A percentile compares a stretch with the other conserved stretches of the same genome.
Evolutionary conservation across 805 yeast genomes (phyloP).

Genomic region (Barnettozyma sucrosica): DNA sequence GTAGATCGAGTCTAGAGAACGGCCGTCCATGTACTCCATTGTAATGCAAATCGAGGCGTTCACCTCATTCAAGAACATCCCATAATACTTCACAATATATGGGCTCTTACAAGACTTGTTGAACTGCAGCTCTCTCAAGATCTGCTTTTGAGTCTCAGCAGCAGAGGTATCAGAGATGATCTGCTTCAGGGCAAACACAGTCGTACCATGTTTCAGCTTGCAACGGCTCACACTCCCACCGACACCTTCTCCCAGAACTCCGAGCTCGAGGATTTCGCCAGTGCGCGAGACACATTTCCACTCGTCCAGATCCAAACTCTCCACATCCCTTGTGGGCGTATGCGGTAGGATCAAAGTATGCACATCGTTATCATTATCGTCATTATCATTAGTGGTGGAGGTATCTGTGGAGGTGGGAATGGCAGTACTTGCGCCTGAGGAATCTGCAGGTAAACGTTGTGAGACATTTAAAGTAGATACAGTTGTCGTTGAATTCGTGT

Average conservation of each 20-base stretch:
- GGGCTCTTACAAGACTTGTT: slow-evolving; percentile 78
- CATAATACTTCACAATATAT: slow-evolving; percentile 86
- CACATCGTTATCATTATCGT: slow-evolving; percentile 2
- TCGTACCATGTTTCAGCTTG: slow-evolving; percentile 47
- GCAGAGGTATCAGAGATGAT: slow-evolving; percentile 55
- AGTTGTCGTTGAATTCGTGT: background rate
- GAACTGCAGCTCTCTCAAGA: slow-evolving; percentile 84
- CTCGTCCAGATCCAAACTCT: slow-evolving; percentile 60
- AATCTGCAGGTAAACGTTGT: background rate
- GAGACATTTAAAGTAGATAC: background rate
- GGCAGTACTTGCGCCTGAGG: background rate
- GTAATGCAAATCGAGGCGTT: slow-evolving; percentile 84
- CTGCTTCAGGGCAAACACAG: slow-evolving; percentile 74
- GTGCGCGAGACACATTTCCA: slow-evolving; percentile 62
- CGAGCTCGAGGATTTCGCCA: slow-evolving; percentile 61
- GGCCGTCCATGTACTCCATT: slow-evolving; percentile 97
- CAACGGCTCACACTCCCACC: slow-evolving; percentile 91
- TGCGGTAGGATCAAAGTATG: slow-evolving; percentile 7
- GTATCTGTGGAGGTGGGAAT: background rate
- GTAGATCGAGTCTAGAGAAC: slow-evolving; percentile 86
- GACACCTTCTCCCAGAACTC: slow-evolving; percentile 85
- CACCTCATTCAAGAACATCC: slow-evolving; percentile 76
- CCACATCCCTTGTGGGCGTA: slow-evolving; percentile 33
- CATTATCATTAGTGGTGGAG: background rate
- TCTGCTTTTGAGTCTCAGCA: slow-evolving; percentile 74